A percentile compares a stretch with the other conserved stretches of the same genome.
Conservation (phyloP, 2,329 filamentous ascomycete genomes). For the Monilinia fructicola region DNA sequence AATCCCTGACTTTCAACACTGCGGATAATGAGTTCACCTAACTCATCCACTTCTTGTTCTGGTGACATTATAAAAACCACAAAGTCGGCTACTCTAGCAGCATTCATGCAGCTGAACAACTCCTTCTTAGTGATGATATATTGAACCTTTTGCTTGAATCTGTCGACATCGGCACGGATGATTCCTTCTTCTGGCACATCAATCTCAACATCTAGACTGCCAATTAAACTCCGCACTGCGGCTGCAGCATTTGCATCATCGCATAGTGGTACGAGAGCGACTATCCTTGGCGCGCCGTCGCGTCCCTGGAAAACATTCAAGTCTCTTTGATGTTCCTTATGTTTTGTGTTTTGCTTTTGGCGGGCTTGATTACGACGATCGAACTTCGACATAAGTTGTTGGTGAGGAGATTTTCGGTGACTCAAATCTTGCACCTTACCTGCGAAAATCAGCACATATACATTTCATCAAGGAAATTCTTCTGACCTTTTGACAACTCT, state of each 20-base stretch:
- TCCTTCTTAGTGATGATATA: slow-evolving; percentile 76
- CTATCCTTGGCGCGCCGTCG: slow-evolving; percentile 82
- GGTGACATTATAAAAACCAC: slow-evolving; percentile 84
- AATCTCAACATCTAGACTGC: slow-evolving; percentile 74
- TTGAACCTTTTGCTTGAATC: slow-evolving; percentile 93
- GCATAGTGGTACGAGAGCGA: slow-evolving; percentile 84
- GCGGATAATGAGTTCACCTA: slow-evolving; percentile 82
- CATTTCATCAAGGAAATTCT: slow-evolving; percentile 14
- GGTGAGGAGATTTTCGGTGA: slow-evolving; percentile 82
- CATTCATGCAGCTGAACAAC: slow-evolving; percentile 76
- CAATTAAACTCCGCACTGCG: slow-evolving; percentile 70
- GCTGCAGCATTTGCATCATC: slow-evolving; percentile 64
- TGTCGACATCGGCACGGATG: slow-evolving; percentile 70
- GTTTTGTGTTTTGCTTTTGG: slow-evolving; percentile 81
- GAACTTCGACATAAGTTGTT: slow-evolving; percentile 96
- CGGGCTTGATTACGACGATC: slow-evolving; percentile 93
- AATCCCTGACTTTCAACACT: slow-evolving; percentile 92
- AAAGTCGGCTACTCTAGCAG: slow-evolving; percentile 85
- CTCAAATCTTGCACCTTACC: slow-evolving; percentile 77
- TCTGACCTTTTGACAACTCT: slow-evolving; percentile 75
- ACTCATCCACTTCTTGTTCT: slow-evolving; percentile 76
- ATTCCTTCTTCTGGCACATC: slow-evolving; percentile 58
- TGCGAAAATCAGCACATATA: slow-evolving; percentile 42
- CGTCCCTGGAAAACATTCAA: slow-evolving; percentile 80
- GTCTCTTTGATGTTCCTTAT: slow-evolving; percentile 77